Conservation (phyloP, 345 rosid species). For the Kernera saxatilis region DNA sequence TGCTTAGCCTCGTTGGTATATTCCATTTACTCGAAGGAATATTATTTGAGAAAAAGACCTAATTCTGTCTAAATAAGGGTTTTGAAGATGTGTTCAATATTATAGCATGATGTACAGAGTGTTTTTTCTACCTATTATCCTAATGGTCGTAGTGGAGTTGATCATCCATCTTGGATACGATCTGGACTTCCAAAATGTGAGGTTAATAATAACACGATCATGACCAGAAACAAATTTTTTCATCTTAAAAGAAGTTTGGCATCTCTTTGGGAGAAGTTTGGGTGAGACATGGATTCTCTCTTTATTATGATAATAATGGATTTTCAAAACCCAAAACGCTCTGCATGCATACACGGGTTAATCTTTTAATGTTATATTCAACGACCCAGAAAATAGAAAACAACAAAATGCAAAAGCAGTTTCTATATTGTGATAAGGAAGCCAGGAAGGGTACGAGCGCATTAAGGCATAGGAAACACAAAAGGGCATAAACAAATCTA, state of each 20-base stretch:
- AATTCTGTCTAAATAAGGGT: neutral
- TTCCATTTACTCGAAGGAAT: no score
- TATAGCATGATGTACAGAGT: neutral
- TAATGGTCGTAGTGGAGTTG: neutral
- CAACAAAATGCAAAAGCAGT: neutral
- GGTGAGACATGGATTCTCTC: neutral
- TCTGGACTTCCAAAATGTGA: neutral
- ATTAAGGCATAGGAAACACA: slow-evolving; percentile 4
- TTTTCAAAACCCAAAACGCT: neutral
- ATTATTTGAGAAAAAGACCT: neutral
- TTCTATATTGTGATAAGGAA: neutral
- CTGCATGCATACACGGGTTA: no score
- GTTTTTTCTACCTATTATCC: neutral
- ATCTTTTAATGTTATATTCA: no score
- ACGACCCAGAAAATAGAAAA: neutral
- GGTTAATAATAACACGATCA: neutral
- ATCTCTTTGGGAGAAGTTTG: neutral
- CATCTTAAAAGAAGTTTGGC: no score
- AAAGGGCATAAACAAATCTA: neutral
- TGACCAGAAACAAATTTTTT: neutral
- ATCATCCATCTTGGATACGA: neutral
- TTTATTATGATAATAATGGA: neutral
- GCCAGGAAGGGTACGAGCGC: neutral
- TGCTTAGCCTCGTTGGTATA: no score
- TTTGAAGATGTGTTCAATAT: neutral